phyloP scores from a whole-genome alignment of 2,329 filamentous ascomycete species.

The Diaporthe caulivora region DNA sequence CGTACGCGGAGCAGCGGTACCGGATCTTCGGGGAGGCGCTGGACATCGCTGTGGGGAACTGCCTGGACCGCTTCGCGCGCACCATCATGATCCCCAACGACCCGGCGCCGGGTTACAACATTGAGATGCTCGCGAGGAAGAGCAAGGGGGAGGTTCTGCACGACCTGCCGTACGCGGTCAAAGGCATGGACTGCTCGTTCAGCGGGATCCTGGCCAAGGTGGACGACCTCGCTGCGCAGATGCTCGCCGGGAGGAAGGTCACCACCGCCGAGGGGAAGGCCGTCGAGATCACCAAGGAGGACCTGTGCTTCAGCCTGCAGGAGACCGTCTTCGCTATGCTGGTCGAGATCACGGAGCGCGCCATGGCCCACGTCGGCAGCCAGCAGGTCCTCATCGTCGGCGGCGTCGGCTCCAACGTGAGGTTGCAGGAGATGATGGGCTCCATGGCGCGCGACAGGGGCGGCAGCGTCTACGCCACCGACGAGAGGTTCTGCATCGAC shows the following conservation, averaged over 20 bases:
- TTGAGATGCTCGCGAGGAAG: slow-evolving; percentile 89
- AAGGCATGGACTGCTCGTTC: slow-evolving; percentile 99
- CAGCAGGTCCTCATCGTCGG: slow-evolving; percentile 94
- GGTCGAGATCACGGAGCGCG: slow-evolving; percentile 97
- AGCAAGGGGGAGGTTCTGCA: slow-evolving; percentile 75
- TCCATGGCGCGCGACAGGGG: slow-evolving; percentile 90
- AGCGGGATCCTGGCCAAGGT: slow-evolving; percentile 89
- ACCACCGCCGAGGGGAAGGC: slow-evolving; percentile 63
- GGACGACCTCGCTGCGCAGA: slow-evolving; percentile 81
- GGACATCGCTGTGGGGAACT: slow-evolving; percentile 98
- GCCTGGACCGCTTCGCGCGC: slow-evolving; percentile 93
- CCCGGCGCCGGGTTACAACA: slow-evolving; percentile 96
- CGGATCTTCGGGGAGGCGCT: slow-evolving; percentile 98
- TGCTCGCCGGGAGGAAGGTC: slow-evolving; percentile 59
- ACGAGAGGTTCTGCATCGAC: slow-evolving; percentile 98
- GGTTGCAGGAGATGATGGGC: slow-evolving; percentile 98
- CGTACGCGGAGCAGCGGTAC: slow-evolving; percentile 84
- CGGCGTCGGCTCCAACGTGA: slow-evolving; percentile 94
- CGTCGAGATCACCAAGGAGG: slow-evolving; percentile 74
- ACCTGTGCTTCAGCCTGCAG: slow-evolving; percentile 94
- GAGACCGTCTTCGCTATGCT: slow-evolving; percentile 98
- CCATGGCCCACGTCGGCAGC: slow-evolving; percentile 97
- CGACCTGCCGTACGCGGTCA: slow-evolving; percentile 94
- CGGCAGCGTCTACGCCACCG: slow-evolving; percentile 92
- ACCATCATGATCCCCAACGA: slow-evolving; percentile 94